Evolutionary conservation across 1,284 basidiomycete genomes (phyloP), one percentile per base, ranked within the genome.

Genomic region (Retiboletus flavoniger): DNA sequence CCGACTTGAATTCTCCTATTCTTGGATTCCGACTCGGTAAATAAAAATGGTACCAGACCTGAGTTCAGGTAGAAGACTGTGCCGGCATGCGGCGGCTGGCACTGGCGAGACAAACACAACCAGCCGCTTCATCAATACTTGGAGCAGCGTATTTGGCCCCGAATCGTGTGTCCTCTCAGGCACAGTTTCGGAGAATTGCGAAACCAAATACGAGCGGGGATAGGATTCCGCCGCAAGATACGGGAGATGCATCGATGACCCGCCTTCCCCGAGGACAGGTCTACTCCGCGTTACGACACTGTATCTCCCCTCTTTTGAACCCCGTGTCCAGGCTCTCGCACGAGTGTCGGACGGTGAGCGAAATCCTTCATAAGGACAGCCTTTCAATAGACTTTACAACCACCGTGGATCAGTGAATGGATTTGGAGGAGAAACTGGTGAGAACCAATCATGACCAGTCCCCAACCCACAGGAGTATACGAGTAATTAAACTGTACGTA

Each of bases 61-160:
- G 21, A 21, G 35, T 10, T 10, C 2, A 11, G 5, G 17, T 50
- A n/a, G 17, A 42, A 13, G 26, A 34, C 7, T 36, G 19, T 26
- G 19, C 14, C 48, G 34, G 32, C 45, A 44, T 44, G 34, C 17
- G 24, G 47, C 28, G 60, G 58, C 48, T 42, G 35, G 43, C 59
- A 63, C 45, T 63, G 58, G 47, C 8, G 13, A 21, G n/a, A 49
- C 44, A 63, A 61, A 63, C 44, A 61, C 34, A 19, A 36, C 45
- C 53, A 46, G 42, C 57, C 42, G 4, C 41, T 32, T 24, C 31
- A 34, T 46, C 19, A 41, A 29, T 19, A 32, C 24, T 24, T 9
- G 35, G 26, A 26, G 35, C 11, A 35, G 24, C 11, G 40, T 34
- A 4, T 21, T 41, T 32, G 16, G 17, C 19, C 40, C 44, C 19